Conservation (phyloP, 2,329 filamentous ascomycete species). For the Monosporascus sp. region DNA sequence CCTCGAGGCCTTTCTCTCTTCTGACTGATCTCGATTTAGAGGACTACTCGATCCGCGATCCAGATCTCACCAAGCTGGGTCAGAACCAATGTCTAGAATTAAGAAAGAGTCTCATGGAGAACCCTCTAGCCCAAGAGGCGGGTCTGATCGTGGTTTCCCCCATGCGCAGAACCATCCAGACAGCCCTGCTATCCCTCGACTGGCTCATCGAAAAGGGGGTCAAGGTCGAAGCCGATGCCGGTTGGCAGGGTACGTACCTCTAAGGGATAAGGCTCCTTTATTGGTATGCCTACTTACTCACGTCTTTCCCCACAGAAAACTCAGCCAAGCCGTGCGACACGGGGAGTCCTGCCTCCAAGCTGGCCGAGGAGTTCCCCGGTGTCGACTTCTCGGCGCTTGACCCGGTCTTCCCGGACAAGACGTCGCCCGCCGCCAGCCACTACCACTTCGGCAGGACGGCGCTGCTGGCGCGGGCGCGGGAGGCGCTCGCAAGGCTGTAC, state of each 20-base stretch:
- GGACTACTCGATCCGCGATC: slow-evolving; percentile 44
- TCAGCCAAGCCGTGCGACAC: slow-evolving; percentile 56
- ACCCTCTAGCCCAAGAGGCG: slow-evolving; percentile 34
- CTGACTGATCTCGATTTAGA: slow-evolving; percentile 28
- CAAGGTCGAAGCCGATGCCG: slow-evolving; percentile 50
- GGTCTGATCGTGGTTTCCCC: slow-evolving; percentile 57
- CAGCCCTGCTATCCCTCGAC: slow-evolving; percentile 50
- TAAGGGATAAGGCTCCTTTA: background rate
- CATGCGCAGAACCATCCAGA: slow-evolving; percentile 62
- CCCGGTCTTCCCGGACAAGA: slow-evolving; percentile 59
- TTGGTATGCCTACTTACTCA: slow-evolving; percentile 17
- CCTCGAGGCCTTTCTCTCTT: background rate
- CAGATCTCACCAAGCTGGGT: slow-evolving; percentile 44
- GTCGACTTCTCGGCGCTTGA: slow-evolving; percentile 55
- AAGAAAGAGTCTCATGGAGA: slow-evolving; percentile 34
- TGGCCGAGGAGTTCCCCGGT: slow-evolving; percentile 45
- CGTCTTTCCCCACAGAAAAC: slow-evolving; percentile 39
- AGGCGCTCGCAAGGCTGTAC: slow-evolving; percentile 44
- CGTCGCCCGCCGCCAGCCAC: slow-evolving; percentile 32
- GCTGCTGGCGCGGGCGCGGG: slow-evolving; percentile 50
- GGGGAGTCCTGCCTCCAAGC: slow-evolving; percentile 40
- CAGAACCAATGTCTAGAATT: slow-evolving; percentile 42
- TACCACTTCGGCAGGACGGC: slow-evolving; percentile 50
- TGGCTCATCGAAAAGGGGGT: slow-evolving; percentile 52
- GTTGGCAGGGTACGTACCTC: slow-evolving; percentile 54